Evolutionary conservation across 768 basidiomycete genomes (phyloP).

Genomic region (Crepidotus variabilis): DNA sequence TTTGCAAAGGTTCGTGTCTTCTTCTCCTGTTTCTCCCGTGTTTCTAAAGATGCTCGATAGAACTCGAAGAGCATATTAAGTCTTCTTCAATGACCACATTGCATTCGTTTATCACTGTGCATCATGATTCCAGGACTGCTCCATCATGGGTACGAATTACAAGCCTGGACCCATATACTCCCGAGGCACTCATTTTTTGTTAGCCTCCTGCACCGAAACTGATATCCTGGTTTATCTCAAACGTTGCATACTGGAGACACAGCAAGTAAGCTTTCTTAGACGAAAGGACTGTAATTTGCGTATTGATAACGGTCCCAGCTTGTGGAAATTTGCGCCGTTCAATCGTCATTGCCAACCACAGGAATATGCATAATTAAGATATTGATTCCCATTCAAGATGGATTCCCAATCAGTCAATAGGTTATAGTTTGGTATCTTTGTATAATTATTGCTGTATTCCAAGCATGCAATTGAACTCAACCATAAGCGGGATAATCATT

Average conservation of each 20-base stretch:
- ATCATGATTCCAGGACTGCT: too few relatives aligned
- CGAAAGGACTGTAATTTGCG: too few relatives aligned
- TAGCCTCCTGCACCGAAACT: constrained; percentile 5
- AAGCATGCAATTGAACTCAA: too few relatives aligned
- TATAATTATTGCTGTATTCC: too few relatives aligned
- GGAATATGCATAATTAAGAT: background rate
- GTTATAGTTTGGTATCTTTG: too few relatives aligned
- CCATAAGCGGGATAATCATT: too few relatives aligned
- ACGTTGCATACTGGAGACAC: constrained; percentile 7
- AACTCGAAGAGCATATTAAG: constrained; percentile 7
- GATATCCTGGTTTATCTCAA: constrained; percentile 4
- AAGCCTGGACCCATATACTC: too few relatives aligned
- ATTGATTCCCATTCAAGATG: too few relatives aligned
- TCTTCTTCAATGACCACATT: background rate
- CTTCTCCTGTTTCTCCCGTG: background rate
- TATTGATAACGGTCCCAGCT: background rate
- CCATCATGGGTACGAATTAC: too few relatives aligned
- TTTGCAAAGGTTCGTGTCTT: background rate
- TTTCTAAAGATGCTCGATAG: background rate
- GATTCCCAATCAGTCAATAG: too few relatives aligned
- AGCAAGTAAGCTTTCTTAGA: background rate
- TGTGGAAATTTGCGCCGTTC: constrained; percentile 11
- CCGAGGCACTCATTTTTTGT: background rate
- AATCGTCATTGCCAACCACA: background rate
- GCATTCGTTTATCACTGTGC: too few relatives aligned